These are phyloP conservation scores for Wickerhamomyces rabaulensis DNA, from an alignment of 805 yeast species.

Conservation along the genomic window DNA sequence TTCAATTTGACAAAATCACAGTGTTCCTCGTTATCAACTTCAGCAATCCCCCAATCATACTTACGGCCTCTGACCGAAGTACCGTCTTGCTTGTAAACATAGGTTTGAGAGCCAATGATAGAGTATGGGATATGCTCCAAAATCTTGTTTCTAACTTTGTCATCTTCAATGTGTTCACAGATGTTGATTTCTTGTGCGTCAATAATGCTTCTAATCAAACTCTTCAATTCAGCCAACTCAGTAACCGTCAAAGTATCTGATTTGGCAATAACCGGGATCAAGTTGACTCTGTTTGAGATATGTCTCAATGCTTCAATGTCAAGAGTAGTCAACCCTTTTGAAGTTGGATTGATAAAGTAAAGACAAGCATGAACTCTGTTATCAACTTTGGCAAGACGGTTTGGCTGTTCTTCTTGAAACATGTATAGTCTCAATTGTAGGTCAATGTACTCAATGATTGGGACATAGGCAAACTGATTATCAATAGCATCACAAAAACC, in stretches of 20 bases:
- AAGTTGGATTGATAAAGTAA: conserved; percentile 72
- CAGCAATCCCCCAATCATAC: conserved; percentile 84
- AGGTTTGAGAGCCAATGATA: conserved; percentile 60
- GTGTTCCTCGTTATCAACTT: conserved; percentile 69
- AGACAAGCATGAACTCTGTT: conserved; percentile 79
- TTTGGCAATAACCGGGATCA: conserved; percentile 78
- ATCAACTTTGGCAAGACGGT: conserved; percentile 48
- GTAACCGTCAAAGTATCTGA: conserved; percentile 65
- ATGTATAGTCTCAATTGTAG: conserved; percentile 64
- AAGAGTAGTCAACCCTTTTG: conserved; percentile 52
- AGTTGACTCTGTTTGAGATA: conserved; percentile 65
- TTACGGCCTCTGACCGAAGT: conserved; percentile 62
- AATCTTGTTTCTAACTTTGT: conserved; percentile 28
- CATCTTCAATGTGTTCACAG: conserved; percentile 45
- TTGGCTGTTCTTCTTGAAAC: conserved; percentile 77
- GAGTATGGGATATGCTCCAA: conserved; percentile 57
- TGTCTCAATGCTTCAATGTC: conserved; percentile 73
- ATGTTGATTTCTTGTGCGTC: conserved; percentile 50
- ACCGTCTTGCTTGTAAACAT: conserved; percentile 38
- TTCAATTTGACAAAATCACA: conserved; percentile 72
- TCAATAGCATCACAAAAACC: conserved; percentile 72
- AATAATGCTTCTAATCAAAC: conserved; percentile 44
- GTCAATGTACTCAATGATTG: conserved; percentile 69
- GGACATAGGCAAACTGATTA: conserved; percentile 61
- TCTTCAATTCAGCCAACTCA: conserved; percentile 53